Percentiles rank a stretch among this genome's conserved stretches.
phyloP scores from a whole-genome alignment of 805 yeast species.

The Saturnispora dispora region DNA sequence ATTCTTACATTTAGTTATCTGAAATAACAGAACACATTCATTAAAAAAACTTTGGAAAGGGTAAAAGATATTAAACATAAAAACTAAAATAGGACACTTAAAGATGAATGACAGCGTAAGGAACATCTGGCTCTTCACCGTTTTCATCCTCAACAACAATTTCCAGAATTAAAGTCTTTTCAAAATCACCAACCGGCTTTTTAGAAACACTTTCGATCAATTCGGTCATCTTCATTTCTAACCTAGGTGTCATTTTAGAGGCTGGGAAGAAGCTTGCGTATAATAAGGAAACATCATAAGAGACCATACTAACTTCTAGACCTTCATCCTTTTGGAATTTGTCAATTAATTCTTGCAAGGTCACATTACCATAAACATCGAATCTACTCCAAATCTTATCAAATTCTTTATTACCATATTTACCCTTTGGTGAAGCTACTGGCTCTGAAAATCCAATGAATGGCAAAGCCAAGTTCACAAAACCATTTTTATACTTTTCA shows the following conservation, averaged over 20 bases:
- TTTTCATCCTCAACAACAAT: slow-evolving; percentile 84
- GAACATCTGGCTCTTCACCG: slow-evolving; percentile 95
- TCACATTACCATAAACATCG: slow-evolving; percentile 67
- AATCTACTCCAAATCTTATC: slow-evolving; percentile 96
- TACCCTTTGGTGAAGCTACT: slow-evolving; percentile 71
- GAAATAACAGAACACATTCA: neutral
- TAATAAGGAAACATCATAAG: slow-evolving; percentile 80
- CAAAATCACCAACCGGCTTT: slow-evolving; percentile 67
- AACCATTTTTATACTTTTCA: slow-evolving; percentile 88
- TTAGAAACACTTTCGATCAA: slow-evolving; percentile 79
- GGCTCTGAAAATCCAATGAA: slow-evolving; percentile 97
- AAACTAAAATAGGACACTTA: slow-evolving; percentile 6
- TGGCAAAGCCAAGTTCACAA: slow-evolving; percentile 85
- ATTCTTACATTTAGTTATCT: no score
- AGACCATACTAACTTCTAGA: slow-evolving; percentile 80
- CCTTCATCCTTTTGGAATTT: slow-evolving; percentile 78
- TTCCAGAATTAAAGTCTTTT: slow-evolving; percentile 74
- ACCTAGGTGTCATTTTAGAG: slow-evolving; percentile 75
- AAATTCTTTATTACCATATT: slow-evolving; percentile 67
- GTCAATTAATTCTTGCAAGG: slow-evolving; percentile 25
- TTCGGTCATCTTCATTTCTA: slow-evolving; percentile 56
- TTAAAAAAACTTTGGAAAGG: neutral
- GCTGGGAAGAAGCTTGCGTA: slow-evolving; percentile 87
- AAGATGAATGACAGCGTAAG: slow-evolving; percentile 64
- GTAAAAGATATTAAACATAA: neutral